These are phyloP conservation scores for Acarospora socialis DNA, from an alignment of 2,329 filamentous ascomycete genomes.

Conservation along the genomic window DNA sequence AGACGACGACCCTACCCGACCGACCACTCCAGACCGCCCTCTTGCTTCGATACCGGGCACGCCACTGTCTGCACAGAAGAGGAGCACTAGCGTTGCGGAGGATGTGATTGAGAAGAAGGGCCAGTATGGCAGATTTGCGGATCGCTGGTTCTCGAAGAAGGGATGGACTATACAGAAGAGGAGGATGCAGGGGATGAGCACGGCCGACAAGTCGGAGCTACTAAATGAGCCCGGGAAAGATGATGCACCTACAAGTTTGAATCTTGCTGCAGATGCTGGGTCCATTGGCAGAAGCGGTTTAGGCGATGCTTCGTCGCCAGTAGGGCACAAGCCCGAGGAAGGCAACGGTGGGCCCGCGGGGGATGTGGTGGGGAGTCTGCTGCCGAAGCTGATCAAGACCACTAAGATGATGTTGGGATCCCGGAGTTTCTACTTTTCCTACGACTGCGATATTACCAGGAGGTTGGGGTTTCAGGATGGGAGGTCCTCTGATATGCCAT, in stretches of 20 bases:
- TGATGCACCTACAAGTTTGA: constrained; percentile 8
- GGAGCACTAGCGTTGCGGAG: constrained; percentile 54
- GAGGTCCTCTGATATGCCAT: constrained; percentile 37
- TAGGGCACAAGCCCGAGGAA: too few species aligned
- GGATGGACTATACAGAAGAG: constrained; percentile 65
- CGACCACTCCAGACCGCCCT: constrained; percentile 8
- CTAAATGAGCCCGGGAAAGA: constrained; percentile 20
- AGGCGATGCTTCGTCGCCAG: background rate
- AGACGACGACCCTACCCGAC: constrained; percentile 1
- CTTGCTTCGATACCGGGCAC: constrained; percentile 13
- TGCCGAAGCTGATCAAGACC: constrained; percentile 74
- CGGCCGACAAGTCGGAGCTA: constrained; percentile 30
- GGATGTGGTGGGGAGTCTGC: too few species aligned
- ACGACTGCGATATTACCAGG: constrained; percentile 82
- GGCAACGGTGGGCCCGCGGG: too few species aligned
- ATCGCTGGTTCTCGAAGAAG: constrained; percentile 78
- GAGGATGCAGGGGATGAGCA: constrained; percentile 53
- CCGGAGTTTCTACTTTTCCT: constrained; percentile 85
- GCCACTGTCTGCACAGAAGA: constrained; percentile 22
- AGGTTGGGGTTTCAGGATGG: constrained; percentile 33
- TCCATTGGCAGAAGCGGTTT: background rate
- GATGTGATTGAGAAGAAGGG: constrained; percentile 76
- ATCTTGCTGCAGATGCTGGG: constrained; percentile 1
- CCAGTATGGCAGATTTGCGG: constrained; percentile 76
- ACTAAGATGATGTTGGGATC: constrained; percentile 75